Conservation (phyloP, 805 yeast genomes). For the Starmerella bombicola region DNA sequence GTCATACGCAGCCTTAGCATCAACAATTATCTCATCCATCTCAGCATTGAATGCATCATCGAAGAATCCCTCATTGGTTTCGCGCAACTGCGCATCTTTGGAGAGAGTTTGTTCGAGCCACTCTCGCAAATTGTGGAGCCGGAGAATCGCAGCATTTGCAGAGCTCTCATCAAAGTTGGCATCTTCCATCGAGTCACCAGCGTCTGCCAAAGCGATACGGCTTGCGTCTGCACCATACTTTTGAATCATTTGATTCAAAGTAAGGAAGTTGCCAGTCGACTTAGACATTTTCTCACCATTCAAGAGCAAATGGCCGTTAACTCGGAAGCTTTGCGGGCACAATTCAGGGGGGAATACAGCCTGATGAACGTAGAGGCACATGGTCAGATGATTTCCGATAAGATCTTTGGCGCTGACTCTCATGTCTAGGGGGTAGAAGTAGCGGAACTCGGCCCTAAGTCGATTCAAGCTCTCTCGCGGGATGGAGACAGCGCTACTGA, state of each 20-base stretch:
- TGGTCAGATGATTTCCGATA: conserved; percentile 93
- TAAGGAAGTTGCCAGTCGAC: conserved; percentile 93
- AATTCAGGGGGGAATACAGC: conserved; percentile 80
- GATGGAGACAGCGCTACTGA: conserved; percentile 40
- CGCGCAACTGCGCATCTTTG: conserved; percentile 40
- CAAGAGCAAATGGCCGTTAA: conserved; percentile 87
- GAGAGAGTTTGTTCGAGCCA: conserved; percentile 76
- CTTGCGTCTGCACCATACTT: conserved; percentile 97
- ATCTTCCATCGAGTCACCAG: conserved; percentile 94
- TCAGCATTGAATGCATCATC: conserved; percentile 89
- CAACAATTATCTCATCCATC: conserved; percentile 68
- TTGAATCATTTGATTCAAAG: conserved; percentile 66
- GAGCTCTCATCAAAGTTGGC: conserved; percentile 94
- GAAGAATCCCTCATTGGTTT: conserved; percentile 43
- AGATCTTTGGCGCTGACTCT: conserved; percentile 93
- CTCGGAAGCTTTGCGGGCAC: conserved; percentile 93
- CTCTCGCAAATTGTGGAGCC: conserved; percentile 82
- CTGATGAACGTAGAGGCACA: conserved; percentile 84
- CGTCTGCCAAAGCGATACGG: conserved; percentile 95
- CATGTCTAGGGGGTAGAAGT: conserved; percentile 87
- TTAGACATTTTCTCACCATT: conserved; percentile 97
- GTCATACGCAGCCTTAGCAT: conserved; percentile 57
- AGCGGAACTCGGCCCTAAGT: conserved; percentile 88
- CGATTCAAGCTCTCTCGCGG: conserved; percentile 52
- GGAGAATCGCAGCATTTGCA: conserved; percentile 93